A percentile compares a stretch with the other conserved stretches of the same genome.
phyloP scores from a whole-genome alignment of 179 eudicot species.

The Silene vulgaris region DNA sequence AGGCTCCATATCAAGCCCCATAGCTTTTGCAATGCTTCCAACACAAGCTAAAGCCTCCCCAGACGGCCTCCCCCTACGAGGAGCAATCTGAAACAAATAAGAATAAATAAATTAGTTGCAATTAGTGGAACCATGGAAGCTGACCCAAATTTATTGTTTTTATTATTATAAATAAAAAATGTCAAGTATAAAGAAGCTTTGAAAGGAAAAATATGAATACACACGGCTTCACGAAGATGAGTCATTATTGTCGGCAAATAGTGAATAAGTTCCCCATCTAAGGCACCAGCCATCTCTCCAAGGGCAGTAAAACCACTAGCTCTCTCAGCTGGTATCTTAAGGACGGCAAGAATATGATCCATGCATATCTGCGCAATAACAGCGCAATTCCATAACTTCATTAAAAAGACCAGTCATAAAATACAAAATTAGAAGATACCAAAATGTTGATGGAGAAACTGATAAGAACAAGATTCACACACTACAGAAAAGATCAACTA shows the following conservation, averaged over 20 bases:
- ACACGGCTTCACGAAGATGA: conserved; percentile 92
- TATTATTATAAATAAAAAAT: conserved; percentile 3
- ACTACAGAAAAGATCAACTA: conserved; percentile 22
- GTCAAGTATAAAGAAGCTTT: conserved; percentile 9
- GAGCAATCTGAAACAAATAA: conserved; percentile 63
- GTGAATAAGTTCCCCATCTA: conserved; percentile 82
- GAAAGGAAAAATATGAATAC: conserved; percentile 22
- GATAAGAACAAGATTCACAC: conserved; percentile 6
- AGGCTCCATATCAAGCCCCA: conserved; percentile 84
- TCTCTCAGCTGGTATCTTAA: conserved; percentile 85
- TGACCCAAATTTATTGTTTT: not conserved
- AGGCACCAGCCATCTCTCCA: conserved; percentile 99
- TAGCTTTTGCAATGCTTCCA: conserved; percentile 85
- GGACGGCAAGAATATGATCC: conserved; percentile 92
- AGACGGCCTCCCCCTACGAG: conserved; percentile 93
- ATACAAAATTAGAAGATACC: not conserved
- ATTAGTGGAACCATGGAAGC: not conserved
- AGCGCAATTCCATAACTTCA: conserved; percentile 11
- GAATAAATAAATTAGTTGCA: not conserved
- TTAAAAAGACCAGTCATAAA: not conserved
- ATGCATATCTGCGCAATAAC: conserved; percentile 68
- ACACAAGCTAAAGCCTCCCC: conserved; percentile 91
- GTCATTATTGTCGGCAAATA: conserved; percentile 98
- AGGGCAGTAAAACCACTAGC: conserved; percentile 95
- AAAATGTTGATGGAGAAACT: conserved; percentile 3